A percentile compares a stretch with the other conserved stretches of the same genome.
Conservation (phyloP, 805 yeast species). For the Yarrowia deformans region DNA sequence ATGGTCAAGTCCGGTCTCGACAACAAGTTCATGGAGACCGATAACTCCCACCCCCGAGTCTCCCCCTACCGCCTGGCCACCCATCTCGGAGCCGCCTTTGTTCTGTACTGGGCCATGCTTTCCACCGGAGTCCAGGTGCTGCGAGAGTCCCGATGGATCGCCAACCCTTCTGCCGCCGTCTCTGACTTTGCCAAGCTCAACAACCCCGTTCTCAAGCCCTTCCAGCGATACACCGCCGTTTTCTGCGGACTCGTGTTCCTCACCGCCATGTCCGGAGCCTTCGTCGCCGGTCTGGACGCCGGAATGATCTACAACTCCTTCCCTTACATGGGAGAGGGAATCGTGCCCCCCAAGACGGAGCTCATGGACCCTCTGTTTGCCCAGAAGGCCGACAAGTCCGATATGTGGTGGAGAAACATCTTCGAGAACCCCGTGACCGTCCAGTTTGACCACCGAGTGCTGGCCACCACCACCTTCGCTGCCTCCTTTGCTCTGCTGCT, state of each 20-base stretch:
- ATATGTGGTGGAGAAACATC: constrained; percentile 88
- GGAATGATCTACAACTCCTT: constrained; percentile 94
- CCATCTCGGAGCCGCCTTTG: constrained; percentile 91
- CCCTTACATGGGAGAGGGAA: constrained; percentile 88
- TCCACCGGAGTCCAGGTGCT: constrained; percentile 88
- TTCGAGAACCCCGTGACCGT: constrained; percentile 97
- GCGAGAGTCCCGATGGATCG: constrained; percentile 72
- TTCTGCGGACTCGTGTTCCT: constrained; percentile 74
- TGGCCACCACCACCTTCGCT: constrained; percentile 82
- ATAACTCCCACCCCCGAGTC: constrained; percentile 95
- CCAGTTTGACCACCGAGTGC: constrained; percentile 85
- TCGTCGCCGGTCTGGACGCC: constrained; percentile 98
- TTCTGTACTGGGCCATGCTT: constrained; percentile 85
- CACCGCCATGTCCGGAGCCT: constrained; percentile 97
- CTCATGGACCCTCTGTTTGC: constrained; percentile 77
- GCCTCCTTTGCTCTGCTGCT: constrained; percentile 74
- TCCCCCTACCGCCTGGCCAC: constrained; percentile 94
- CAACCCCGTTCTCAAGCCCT: constrained; percentile 63
- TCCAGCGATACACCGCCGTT: constrained; percentile 63
- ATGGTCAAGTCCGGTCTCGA: constrained; percentile 97
- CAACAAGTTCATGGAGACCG: constrained; percentile 73
- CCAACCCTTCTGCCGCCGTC: constrained; percentile 66
- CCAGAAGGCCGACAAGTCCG: constrained; percentile 70
- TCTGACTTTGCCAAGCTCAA: constrained; percentile 64
- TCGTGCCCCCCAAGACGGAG: constrained; percentile 79